A percentile compares a stretch with the other conserved stretches of the same genome.
phyloP scores from a whole-genome alignment of 2,329 filamentous ascomycete species.

The Scedosporium apiospermum region DNA sequence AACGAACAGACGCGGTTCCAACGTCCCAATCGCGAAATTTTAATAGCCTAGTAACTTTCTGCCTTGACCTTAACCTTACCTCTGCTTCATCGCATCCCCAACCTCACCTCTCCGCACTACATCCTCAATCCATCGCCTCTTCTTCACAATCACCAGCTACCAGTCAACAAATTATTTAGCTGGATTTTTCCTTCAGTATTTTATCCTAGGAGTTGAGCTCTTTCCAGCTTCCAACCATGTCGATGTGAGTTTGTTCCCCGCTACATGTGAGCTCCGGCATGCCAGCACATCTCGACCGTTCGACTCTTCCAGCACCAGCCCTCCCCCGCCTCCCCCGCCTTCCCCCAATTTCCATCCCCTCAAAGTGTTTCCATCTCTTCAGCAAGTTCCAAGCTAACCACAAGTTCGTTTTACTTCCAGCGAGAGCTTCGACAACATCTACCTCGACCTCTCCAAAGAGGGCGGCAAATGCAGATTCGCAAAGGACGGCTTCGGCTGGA shows the following conservation, averaged over 20 bases:
- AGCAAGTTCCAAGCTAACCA: not conserved
- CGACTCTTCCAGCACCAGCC: not conserved
- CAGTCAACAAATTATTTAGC: not conserved
- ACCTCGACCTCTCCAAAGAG: conserved; percentile 89
- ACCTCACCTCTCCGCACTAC: not conserved
- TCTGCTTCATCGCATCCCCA: not conserved
- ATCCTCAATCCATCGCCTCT: not conserved
- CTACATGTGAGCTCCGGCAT: not conserved
- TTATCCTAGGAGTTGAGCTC: not conserved
- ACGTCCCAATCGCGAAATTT: not conserved
- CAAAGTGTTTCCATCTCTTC: not conserved
- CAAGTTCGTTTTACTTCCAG: conserved; percentile 22
- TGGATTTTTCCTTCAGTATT: not conserved
- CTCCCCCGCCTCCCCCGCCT: not conserved
- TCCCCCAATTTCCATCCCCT: not conserved
- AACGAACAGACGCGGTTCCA: not conserved
- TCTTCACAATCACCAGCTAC: not conserved
- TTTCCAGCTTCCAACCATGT: not conserved
- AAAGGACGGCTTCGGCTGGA: conserved; percentile 92
- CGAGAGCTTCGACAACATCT: conserved; percentile 96
- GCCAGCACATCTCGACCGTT: not conserved
- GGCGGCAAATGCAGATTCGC: conserved; percentile 90
- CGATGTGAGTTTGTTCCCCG: not conserved
- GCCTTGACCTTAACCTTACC: not conserved
- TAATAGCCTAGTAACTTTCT: not conserved